Conservation (phyloP, 2,329 filamentous ascomycete species). For the Sporothrix luriei region DNA sequence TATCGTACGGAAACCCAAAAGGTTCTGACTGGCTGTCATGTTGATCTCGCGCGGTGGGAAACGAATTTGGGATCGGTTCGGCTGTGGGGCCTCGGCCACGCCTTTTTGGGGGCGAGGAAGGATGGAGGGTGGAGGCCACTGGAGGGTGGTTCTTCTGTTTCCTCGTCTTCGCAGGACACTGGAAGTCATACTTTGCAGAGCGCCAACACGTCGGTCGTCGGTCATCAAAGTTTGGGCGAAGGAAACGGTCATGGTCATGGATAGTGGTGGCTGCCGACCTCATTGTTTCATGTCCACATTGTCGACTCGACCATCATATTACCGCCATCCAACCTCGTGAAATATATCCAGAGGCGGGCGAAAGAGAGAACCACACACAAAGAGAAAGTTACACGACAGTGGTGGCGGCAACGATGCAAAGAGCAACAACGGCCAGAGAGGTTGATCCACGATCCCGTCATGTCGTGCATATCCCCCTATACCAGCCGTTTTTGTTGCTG, state of each 20-base stretch:
- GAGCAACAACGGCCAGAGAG: conserved; percentile 1
- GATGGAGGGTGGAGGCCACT: conserved; percentile 1
- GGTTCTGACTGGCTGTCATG: conserved; percentile 1
- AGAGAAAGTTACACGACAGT: not conserved
- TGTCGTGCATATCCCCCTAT: conserved; percentile 19
- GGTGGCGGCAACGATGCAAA: not conserved
- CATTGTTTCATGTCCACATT: not conserved
- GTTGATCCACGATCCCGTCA: too few relatives aligned
- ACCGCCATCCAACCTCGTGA: not conserved
- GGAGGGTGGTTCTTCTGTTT: conserved; percentile 17
- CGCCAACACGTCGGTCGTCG: not conserved
- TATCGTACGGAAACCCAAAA: not conserved
- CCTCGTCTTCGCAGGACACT: too few relatives aligned
- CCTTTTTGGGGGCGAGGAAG: not conserved
- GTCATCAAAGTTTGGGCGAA: not conserved
- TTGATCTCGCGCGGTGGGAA: conserved; percentile 8
- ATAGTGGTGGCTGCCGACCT: not conserved
- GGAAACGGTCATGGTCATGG: too few relatives aligned
- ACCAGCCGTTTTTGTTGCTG: conserved; percentile 1
- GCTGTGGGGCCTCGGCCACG: not conserved
- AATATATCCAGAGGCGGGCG: not conserved
- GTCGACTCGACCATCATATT: not conserved
- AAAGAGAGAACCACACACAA: not conserved
- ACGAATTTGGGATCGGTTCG: not conserved
- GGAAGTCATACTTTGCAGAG: too few relatives aligned